Percentiles rank a stretch among this genome's conserved stretches.
phyloP scores from a whole-genome alignment of 2,329 filamentous ascomycete genomes.

The Colletotrichum agaves region DNA sequence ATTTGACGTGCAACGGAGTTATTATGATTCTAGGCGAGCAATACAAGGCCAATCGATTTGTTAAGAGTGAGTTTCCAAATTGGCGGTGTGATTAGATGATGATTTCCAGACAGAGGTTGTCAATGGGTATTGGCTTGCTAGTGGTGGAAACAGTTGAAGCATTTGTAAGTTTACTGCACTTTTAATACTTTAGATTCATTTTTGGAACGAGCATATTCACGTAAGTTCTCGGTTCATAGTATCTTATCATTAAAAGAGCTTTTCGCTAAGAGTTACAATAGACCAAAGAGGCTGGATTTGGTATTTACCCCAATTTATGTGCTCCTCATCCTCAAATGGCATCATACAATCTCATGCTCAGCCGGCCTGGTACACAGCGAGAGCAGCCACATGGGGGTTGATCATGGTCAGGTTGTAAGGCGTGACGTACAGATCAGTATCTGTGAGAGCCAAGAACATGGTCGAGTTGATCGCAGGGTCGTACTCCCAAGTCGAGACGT shows the following conservation, averaged over 20 bases:
- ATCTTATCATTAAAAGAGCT: not conserved
- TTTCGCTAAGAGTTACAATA: not conserved
- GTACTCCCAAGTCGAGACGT: constrained; percentile 72
- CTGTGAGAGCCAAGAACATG: constrained; percentile 82
- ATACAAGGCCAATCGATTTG: constrained; percentile 20
- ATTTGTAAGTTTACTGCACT: no score
- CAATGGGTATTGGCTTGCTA: not conserved
- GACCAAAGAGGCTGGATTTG: no score
- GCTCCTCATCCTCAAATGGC: no score
- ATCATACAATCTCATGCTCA: constrained; percentile 50
- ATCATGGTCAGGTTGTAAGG: constrained; percentile 80
- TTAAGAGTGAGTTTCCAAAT: not conserved
- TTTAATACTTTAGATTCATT: no score
- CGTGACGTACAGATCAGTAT: constrained; percentile 73
- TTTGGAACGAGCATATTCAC: no score
- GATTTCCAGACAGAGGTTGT: not conserved
- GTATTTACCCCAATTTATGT: no score
- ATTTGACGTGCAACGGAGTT: constrained; percentile 24
- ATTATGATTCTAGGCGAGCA: constrained; percentile 24
- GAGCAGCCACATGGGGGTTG: constrained; percentile 80
- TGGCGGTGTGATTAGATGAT: rapidly evolving
- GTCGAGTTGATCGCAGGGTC: constrained; percentile 81
- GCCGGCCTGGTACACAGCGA: constrained; percentile 82
- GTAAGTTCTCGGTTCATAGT: not conserved
- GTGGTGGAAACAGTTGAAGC: no score